Percentiles rank a stretch among this genome's conserved stretches.
Conservation (phyloP, 768 basidiomycete species). For the Solioccasus polychromus region DNA sequence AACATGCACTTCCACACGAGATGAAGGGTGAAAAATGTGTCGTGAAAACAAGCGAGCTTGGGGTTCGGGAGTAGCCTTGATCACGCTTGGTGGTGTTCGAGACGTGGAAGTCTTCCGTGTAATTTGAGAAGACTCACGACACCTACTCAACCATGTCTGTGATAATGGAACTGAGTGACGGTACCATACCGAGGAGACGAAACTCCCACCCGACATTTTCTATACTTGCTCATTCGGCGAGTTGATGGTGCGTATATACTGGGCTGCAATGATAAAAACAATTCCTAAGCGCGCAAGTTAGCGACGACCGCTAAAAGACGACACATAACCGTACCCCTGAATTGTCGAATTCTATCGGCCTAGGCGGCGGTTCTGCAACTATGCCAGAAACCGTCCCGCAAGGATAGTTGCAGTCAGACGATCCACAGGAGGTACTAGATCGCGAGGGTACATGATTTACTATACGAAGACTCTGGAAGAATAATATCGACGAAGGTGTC, state of each 20-base stretch:
- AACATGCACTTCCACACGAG: not conserved
- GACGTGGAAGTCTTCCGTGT: not conserved
- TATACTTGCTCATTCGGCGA: conserved; percentile 1
- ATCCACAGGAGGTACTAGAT: not conserved
- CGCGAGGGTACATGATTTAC: not conserved
- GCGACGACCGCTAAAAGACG: not conserved
- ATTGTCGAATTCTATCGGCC: not conserved
- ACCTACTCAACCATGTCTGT: conserved; percentile 8
- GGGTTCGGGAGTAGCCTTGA: not conserved
- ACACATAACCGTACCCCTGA: not conserved
- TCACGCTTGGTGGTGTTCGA: not conserved
- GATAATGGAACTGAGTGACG: not conserved
- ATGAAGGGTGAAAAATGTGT: not conserved
- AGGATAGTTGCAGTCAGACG: not conserved
- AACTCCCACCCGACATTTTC: conserved; percentile 3
- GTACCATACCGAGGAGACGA: not conserved
- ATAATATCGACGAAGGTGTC: not conserved
- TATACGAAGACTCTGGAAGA: not conserved
- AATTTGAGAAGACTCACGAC: not conserved
- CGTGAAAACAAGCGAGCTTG: conserved; percentile 1
- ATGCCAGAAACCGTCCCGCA: not conserved
- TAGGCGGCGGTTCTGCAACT: not conserved
- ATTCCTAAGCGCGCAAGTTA: conserved; percentile 8
- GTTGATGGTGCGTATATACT: not conserved
- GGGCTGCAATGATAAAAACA: not conserved